Conservation (phyloP, 2,329 filamentous ascomycete genomes). For the Ascochyta viciae-villosae region DNA sequence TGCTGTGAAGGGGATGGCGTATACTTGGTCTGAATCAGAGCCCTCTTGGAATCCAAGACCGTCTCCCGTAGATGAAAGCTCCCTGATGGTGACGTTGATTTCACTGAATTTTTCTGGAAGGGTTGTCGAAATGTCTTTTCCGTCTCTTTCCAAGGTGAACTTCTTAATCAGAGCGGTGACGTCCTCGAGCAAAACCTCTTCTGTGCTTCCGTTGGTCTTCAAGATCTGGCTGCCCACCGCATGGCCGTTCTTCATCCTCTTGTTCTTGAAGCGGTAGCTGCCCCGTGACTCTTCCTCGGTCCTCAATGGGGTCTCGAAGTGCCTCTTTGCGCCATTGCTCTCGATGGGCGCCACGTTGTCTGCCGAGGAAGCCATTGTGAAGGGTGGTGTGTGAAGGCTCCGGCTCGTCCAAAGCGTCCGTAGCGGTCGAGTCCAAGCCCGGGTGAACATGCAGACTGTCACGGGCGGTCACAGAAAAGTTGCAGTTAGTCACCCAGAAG, state of each 20-base stretch:
- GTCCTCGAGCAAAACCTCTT: constrained; percentile 57
- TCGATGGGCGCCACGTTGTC: constrained; percentile 40
- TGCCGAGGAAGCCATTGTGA: constrained; percentile 45
- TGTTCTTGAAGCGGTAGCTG: constrained; percentile 53
- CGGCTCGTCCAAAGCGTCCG: constrained; percentile 32
- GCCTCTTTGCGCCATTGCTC: constrained; percentile 45
- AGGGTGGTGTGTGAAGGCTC: constrained; percentile 21
- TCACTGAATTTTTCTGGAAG: constrained; percentile 75
- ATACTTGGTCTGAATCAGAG: constrained; percentile 70
- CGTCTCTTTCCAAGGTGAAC: constrained; percentile 34
- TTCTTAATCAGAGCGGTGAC: constrained; percentile 53
- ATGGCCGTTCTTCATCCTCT: constrained; percentile 56
- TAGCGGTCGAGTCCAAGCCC: constrained; percentile 33
- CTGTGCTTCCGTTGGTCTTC: constrained; percentile 55
- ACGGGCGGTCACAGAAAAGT: constrained; percentile 23
- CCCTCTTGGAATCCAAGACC: constrained; percentile 78
- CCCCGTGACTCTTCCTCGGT: constrained; percentile 45
- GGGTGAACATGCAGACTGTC: constrained; percentile 29
- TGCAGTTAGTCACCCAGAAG: constrained; percentile 35
- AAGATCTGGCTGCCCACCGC: constrained; percentile 44
- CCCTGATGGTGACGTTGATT: constrained; percentile 79
- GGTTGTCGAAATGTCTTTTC: constrained; percentile 2
- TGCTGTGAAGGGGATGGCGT: constrained; percentile 85
- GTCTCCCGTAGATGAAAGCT: constrained; percentile 90
- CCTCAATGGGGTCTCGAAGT: constrained; percentile 41